Conservation (phyloP, 1,284 basidiomycete species). For the Phlebopus sp. region DNA sequence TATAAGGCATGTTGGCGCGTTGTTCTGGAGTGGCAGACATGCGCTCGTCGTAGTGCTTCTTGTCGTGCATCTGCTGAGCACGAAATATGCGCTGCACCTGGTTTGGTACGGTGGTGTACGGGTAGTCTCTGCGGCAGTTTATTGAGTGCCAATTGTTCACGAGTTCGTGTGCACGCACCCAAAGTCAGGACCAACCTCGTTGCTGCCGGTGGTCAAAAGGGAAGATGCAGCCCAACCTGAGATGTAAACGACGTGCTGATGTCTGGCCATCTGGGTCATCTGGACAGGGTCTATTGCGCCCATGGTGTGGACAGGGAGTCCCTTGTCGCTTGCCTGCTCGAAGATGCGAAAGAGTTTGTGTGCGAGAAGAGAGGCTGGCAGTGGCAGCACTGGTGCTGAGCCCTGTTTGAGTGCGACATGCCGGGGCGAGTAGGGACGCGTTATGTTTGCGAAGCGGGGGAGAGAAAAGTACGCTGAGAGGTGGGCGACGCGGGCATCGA, state of each 20-base stretch:
- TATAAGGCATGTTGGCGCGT: slow-evolving; percentile 65
- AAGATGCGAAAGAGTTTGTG: slow-evolving; percentile 80
- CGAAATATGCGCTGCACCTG: slow-evolving; percentile 86
- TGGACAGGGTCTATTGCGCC: slow-evolving; percentile 91
- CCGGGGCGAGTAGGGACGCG: slow-evolving; percentile 76
- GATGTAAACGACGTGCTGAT: slow-evolving; percentile 94
- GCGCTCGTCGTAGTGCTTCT: slow-evolving; percentile 85
- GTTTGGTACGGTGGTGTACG: slow-evolving; percentile 93
- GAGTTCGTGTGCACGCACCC: slow-evolving; percentile 53
- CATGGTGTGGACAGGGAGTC: slow-evolving; percentile 79
- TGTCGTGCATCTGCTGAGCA: slow-evolving; percentile 84
- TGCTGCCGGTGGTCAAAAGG: slow-evolving; percentile 84
- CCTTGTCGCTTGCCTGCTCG: slow-evolving; percentile 58
- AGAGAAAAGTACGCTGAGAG: slow-evolving; percentile 73
- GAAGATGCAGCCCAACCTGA: slow-evolving; percentile 93
- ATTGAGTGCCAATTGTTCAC: slow-evolving; percentile 3
- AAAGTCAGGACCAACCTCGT: slow-evolving; percentile 97
- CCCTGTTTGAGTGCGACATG: slow-evolving; percentile 88
- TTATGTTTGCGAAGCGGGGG: slow-evolving; percentile 72
- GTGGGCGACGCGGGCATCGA: slow-evolving; percentile 60
- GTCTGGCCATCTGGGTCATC: slow-evolving; percentile 95
- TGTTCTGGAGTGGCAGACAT: slow-evolving; percentile 63
- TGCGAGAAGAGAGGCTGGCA: slow-evolving; percentile 75
- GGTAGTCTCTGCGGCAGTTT: slow-evolving; percentile 66
- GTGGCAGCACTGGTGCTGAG: slow-evolving; percentile 74